Evolutionary conservation across 208 protist species (phyloP).

Genomic region (Novymonas esmeraldas): DNA sequence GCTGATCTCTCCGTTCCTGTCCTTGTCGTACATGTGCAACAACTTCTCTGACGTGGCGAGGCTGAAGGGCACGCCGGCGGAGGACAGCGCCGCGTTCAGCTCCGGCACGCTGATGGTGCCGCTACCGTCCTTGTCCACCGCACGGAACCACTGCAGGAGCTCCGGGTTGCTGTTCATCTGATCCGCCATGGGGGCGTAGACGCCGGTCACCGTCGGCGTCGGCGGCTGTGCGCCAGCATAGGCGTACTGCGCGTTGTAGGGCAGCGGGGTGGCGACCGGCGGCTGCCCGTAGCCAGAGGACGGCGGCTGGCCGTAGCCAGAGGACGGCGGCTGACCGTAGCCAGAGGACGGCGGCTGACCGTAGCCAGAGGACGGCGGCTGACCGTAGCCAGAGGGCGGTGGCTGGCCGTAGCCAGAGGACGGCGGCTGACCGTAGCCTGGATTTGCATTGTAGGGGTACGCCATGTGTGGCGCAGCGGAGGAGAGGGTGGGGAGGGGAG

Average conservation of each 20-base stretch:
- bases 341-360: not conserved
- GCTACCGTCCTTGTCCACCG: slow-evolving; percentile 71
- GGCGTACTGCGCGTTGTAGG: slow-evolving; percentile 27
- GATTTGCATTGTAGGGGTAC: slow-evolving; percentile 3
- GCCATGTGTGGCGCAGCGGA: not conserved
- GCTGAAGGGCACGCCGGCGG: slow-evolving; percentile 65
- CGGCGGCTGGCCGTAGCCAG: not conserved
- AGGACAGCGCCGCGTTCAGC: slow-evolving; percentile 74
- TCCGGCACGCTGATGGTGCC: slow-evolving; percentile 77
- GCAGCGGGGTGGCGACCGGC: slow-evolving; percentile 21
- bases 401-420: not conserved
- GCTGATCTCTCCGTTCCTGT: slow-evolving; percentile 61
- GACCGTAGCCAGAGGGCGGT: not conserved
- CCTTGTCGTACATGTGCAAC: slow-evolving; percentile 82
- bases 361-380: not conserved
- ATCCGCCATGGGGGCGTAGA: slow-evolving; percentile 27
- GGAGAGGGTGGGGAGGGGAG: not conserved
- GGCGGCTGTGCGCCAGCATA: slow-evolving; percentile 18
- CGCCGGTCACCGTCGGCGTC: slow-evolving; percentile 17
- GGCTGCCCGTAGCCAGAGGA: slow-evolving; percentile 12
- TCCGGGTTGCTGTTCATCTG: slow-evolving; percentile 38
- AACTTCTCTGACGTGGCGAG: slow-evolving; percentile 77
- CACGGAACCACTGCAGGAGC: slow-evolving; percentile 76
- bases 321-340: not conserved
- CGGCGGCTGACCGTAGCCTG: not conserved